Percentiles rank a stretch among this genome's conserved stretches.
These are phyloP conservation scores for Rhytidhysteron rufulum DNA, from an alignment of 2,329 filamentous ascomycete species.

Conservation along the genomic window DNA sequence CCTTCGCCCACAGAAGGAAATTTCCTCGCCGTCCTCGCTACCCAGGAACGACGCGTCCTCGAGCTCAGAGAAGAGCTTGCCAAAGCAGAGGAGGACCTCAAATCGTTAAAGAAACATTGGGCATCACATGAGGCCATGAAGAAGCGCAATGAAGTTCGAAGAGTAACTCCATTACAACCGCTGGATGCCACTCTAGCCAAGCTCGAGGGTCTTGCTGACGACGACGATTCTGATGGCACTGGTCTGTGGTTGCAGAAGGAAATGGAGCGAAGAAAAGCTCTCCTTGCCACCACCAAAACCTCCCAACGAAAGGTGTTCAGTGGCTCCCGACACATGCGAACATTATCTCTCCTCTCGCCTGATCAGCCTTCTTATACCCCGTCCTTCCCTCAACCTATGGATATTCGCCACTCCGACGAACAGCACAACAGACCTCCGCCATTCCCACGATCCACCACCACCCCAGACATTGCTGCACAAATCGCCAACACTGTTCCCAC, in stretches of 20 bases:
- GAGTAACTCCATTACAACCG: slow-evolving; percentile 52
- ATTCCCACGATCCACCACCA: slow-evolving; percentile 23
- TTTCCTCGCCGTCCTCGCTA: slow-evolving; percentile 85
- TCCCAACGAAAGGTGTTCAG: slow-evolving; percentile 59
- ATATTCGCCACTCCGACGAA: slow-evolving; percentile 29
- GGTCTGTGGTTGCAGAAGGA: slow-evolving; percentile 52
- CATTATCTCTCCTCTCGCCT: slow-evolving; percentile 78
- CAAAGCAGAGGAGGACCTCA: slow-evolving; percentile 74
- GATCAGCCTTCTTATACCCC: slow-evolving; percentile 33
- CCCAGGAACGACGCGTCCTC: slow-evolving; percentile 85
- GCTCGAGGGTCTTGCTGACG: slow-evolving; percentile 14
- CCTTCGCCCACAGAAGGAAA: slow-evolving; percentile 28
- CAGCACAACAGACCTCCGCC: slow-evolving; percentile 10
- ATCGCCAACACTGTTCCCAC: slow-evolving; percentile 16
- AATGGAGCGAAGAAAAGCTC: slow-evolving; percentile 67
- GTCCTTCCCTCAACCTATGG: slow-evolving; percentile 35
- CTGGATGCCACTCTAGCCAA: slow-evolving; percentile 42
- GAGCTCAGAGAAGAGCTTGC: slow-evolving; percentile 88
- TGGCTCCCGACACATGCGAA: slow-evolving; percentile 58
- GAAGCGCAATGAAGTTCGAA: slow-evolving; percentile 65
- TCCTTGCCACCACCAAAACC: slow-evolving; percentile 51
- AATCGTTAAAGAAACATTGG: slow-evolving; percentile 79
- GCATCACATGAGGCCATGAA: slow-evolving; percentile 70
- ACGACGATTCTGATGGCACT: slow-evolving; percentile 45
- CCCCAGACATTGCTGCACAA: slow-evolving; percentile 27